Base-by-base conservation (phyloP, 2,329 filamentous ascomycete species). In the Colletotrichum graminicola region DNA sequence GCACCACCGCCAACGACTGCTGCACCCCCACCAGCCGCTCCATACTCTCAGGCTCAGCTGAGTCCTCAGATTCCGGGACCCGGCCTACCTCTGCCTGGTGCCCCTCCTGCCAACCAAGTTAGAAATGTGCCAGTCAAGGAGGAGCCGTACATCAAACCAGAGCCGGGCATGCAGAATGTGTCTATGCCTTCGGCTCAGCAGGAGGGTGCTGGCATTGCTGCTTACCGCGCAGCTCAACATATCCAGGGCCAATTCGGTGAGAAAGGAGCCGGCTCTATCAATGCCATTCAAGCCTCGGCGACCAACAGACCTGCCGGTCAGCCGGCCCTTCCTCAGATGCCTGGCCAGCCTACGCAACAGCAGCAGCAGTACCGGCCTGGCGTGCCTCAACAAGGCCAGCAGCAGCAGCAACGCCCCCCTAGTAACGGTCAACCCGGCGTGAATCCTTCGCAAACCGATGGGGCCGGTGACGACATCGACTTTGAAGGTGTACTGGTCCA, bases 201-300 rank as follows among this genome's bases (percentile, higher is more conserved):
- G 74, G 77, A 73, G 18, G 75, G 70, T 36, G 76, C 73, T 26
- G 75, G 73, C 68, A 79, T 85, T 39, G 88, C 88, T 0, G 85
- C 86, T 8, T 84, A 84, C 63, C 84, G 90, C 67, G 89, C 90
- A 1, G 85, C 86, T 29, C 84, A 86, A 73, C 86, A 90, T 73
- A 79, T 92, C 3, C 85, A 89, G 67, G 83, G 83, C 56, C 85
- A 89, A 73, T 93, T 89, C 76, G 91, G 91, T 5, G 82, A 85
- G 26, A 84, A 89, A 66, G 91, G 91, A n/a, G 87, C 87, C 41
- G 89, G 88, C 21, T 92, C 90, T 8, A 91, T 93, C 76, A 89
- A 87, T 69, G 89, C 90, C 56, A 86, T 92, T 64, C 88, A 88
- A 74, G 82, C 83, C 71, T 78, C 82, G 76, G 73, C 74, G 56